These are phyloP conservation scores for Grammothele lineata DNA, from an alignment of 768 basidiomycete genomes.

Conservation along the genomic window DNA sequence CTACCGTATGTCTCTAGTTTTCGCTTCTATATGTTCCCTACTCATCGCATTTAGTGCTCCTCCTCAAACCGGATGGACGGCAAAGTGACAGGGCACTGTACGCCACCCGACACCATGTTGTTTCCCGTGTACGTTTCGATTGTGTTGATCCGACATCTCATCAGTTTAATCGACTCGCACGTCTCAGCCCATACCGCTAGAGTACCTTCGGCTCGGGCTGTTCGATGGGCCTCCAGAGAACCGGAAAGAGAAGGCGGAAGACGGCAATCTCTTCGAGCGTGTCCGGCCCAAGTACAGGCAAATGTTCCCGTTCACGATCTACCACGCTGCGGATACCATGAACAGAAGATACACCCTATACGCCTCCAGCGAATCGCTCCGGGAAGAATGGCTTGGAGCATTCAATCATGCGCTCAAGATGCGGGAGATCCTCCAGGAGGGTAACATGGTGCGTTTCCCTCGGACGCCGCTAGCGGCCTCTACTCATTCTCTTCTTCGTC, in stretches of 20 bases:
- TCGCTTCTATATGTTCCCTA: neutral
- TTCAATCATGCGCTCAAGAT: conserved; percentile 62
- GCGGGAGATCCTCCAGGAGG: conserved; percentile 60
- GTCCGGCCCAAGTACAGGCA: conserved; percentile 48
- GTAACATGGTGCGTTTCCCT: conserved; percentile 57
- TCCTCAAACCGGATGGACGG: conserved; percentile 54
- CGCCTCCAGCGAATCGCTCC: conserved; percentile 48
- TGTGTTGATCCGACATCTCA: too few relatives aligned
- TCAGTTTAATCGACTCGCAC: neutral
- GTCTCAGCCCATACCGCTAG: conserved; percentile 80
- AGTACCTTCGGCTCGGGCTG: conserved; percentile 67
- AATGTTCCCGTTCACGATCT: conserved; percentile 75
- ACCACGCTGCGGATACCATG: conserved; percentile 55
- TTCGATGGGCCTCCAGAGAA: conserved; percentile 59
- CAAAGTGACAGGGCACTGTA: conserved; percentile 36
- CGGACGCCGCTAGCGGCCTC: too few relatives aligned
- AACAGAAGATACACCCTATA: conserved; percentile 71
- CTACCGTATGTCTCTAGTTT: conserved; percentile 47
- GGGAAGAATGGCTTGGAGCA: conserved; percentile 60
- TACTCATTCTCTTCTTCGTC: neutral
- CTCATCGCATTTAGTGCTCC: conserved; percentile 45
- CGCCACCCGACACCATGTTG: conserved; percentile 45
- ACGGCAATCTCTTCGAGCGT: conserved; percentile 49
- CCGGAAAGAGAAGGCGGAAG: conserved; percentile 60
- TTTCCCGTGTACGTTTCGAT: conserved; percentile 53